phyloP scores from a whole-genome alignment of 2,329 filamentous ascomycete species.

The Lachnum nothofagi region DNA sequence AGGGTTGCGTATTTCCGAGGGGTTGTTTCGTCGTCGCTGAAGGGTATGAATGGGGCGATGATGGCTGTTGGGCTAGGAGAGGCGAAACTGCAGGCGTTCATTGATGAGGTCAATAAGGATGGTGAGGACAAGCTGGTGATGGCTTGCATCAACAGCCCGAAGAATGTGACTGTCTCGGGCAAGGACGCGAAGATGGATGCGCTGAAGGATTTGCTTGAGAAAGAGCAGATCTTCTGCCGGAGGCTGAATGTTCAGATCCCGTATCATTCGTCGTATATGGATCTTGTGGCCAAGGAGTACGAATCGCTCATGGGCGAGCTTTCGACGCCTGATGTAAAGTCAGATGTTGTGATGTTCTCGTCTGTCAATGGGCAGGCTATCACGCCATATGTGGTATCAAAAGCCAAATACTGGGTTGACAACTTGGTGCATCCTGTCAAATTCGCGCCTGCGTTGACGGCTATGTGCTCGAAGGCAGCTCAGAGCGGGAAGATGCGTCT shows the following conservation, averaged over 20 bases:
- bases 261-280: constrained; percentile 32
- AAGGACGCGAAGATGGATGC: constrained; percentile 12
- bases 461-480: too few relatives aligned
- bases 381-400: neutral
- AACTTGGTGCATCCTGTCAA: constrained; percentile 42
- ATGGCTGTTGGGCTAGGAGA: constrained; percentile 38
- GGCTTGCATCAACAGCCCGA: constrained; percentile 27
- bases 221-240: constrained; percentile 14
- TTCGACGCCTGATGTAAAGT: too few relatives aligned
- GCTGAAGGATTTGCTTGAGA: neutral
- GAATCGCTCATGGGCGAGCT: neutral
- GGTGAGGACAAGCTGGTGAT: constrained; percentile 10
- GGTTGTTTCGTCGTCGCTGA: neutral
- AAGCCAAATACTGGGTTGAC: constrained; percentile 38
- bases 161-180: constrained; percentile 24
- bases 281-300: constrained; percentile 22
- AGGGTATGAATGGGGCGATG: constrained; percentile 41
- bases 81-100: neutral
- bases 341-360: neutral
- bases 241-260: constrained; percentile 20
- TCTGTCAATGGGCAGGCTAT: neutral
- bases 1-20: constrained; percentile 41
- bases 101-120: neutral
- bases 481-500: too few relatives aligned
- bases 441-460: constrained; percentile 26